Evolutionary conservation across 1,284 basidiomycete species (phyloP).

Genomic region (Mycena sp.): DNA sequence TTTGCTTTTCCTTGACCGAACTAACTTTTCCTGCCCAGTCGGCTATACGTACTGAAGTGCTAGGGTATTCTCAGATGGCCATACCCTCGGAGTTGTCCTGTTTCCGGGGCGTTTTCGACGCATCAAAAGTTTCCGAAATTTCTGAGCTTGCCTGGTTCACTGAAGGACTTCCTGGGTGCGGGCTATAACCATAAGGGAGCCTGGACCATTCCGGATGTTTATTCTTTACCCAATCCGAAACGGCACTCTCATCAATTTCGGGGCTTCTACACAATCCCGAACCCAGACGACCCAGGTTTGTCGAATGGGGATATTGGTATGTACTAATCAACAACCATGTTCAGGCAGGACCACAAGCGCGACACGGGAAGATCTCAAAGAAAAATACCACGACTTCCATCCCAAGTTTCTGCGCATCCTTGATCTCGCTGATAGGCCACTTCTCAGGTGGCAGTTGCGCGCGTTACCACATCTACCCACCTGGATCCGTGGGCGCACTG

Average conservation of each 20-base stretch:
- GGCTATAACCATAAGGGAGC: neutral
- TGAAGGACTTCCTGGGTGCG: neutral
- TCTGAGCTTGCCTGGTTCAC: slow-evolving; percentile 10
- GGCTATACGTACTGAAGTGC: slow-evolving; percentile 4
- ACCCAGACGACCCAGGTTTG: neutral
- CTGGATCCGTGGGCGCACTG: slow-evolving; percentile 7
- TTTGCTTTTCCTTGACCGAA: neutral
- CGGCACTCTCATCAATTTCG: slow-evolving; percentile 13
- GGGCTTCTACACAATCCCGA: neutral
- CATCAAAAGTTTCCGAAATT: neutral
- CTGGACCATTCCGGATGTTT: neutral
- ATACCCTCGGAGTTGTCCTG: neutral
- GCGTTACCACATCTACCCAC: slow-evolving; percentile 6
- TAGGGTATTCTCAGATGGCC: neutral
- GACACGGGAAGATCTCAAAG: neutral
- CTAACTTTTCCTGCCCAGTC: slow-evolving; percentile 8
- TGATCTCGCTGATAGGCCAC: neutral
- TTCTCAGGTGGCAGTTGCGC: slow-evolving; percentile 36
- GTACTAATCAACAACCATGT: neutral
- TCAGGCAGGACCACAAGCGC: neutral
- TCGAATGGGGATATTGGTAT: neutral
- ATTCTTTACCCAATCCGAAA: neutral
- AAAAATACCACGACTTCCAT: neutral
- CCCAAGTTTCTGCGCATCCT: slow-evolving; percentile 9
- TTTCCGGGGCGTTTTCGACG: slow-evolving; percentile 10